phyloP scores from a whole-genome alignment of 371 early-diverging fungal genomes.

The Actinomortierella ambigua region DNA sequence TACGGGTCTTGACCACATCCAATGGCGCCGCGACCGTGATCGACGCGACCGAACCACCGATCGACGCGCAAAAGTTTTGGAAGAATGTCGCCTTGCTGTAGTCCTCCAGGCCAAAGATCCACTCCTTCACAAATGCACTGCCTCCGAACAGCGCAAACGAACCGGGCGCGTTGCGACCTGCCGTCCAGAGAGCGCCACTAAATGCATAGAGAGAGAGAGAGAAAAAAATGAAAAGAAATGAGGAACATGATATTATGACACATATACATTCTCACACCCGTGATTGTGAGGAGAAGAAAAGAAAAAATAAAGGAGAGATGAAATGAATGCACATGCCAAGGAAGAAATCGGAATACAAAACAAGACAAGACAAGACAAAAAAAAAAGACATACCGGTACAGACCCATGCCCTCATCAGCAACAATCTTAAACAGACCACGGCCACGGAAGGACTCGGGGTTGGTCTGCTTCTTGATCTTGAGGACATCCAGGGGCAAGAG shows the following conservation, averaged over 20 bases:
- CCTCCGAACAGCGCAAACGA: constrained; percentile 98
- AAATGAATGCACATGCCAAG: too few species aligned
- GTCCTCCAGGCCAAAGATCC: constrained; percentile 84
- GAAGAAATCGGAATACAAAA: too few species aligned
- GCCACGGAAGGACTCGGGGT: constrained; percentile 88
- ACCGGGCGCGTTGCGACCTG: constrained; percentile 97
- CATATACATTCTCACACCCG: neutral
- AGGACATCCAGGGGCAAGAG: constrained; percentile 95
- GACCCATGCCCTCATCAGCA: constrained; percentile 87
- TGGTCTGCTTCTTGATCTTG: constrained; percentile 97
- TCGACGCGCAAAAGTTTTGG: constrained; percentile 96
- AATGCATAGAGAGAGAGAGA: constrained; percentile 1
- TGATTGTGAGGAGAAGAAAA: constrained; percentile 3
- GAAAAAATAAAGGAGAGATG: constrained; percentile 4
- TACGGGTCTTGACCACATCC: constrained; percentile 98
- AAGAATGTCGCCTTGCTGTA: constrained; percentile 95
- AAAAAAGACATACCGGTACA: constrained; percentile 72
- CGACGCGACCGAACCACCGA: constrained; percentile 95
- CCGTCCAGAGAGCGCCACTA: constrained; percentile 97
- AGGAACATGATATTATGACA: neutral
- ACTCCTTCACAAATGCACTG: constrained; percentile 94
- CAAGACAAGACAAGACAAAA: too few species aligned
- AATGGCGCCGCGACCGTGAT: constrained; percentile 95
- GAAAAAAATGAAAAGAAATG: neutral
- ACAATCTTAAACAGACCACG: constrained; percentile 84